phyloP scores from a whole-genome alignment of 2,329 filamentous ascomycete species.

The Capronia coronata region DNA sequence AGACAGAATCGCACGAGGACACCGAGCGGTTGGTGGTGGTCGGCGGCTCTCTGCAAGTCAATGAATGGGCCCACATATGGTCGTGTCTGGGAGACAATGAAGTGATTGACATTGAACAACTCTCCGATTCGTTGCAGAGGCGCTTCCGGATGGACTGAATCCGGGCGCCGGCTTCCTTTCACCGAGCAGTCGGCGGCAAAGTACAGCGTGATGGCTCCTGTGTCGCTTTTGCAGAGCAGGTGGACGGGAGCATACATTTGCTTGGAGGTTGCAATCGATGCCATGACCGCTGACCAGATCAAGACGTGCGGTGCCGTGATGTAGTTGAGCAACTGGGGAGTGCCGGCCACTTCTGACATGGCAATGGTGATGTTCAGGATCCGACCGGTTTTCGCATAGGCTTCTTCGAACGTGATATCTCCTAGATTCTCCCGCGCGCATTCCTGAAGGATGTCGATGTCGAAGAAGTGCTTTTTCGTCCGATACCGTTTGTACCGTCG shows the following conservation, averaged over 20 bases:
- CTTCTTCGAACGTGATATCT: constrained; percentile 90
- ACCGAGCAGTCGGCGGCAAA: constrained; percentile 23
- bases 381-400: constrained; percentile 85
- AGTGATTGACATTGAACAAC: constrained; percentile 98
- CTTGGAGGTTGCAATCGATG: constrained; percentile 79
- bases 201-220: constrained; percentile 53
- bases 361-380: constrained; percentile 94
- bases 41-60: constrained; percentile 59
- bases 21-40: constrained; percentile 64
- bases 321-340: constrained; percentile 84
- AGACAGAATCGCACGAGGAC: constrained; percentile 52
- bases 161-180: constrained; percentile 56
- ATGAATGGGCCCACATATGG: constrained; percentile 88
- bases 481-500: constrained; percentile 70
- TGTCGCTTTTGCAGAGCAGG: constrained; percentile 72
- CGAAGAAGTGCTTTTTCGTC: constrained; percentile 60
- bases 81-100: constrained; percentile 97
- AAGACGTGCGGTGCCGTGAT: constrained; percentile 89
- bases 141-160: constrained; percentile 86
- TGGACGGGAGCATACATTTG: constrained; percentile 69
- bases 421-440: constrained; percentile 77
- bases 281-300: constrained; percentile 87
- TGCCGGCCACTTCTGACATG: constrained; percentile 69
- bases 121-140: constrained; percentile 84
- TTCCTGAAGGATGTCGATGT: constrained; percentile 70